phyloP scores from a whole-genome alignment of 495 filamentous ascomycete species.

The Aspergillus conjunctus region DNA sequence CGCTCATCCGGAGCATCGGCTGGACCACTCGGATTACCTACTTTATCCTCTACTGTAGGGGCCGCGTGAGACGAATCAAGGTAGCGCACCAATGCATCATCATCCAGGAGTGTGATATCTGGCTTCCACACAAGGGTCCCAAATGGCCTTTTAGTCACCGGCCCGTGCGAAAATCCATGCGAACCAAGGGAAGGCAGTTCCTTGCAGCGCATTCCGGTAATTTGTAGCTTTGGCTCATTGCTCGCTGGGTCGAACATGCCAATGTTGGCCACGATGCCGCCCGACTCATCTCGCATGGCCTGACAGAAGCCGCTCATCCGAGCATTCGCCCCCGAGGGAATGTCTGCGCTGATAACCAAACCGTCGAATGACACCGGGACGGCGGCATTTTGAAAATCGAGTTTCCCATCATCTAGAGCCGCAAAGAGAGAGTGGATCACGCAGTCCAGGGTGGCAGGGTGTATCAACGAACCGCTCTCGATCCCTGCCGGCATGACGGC shows the following conservation, averaged over 20 bases:
- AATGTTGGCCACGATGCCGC: neutral
- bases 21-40: neutral
- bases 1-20: neutral
- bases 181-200: neutral
- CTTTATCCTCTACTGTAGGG: neutral
- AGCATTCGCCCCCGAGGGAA: neutral
- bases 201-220: neutral
- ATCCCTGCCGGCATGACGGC: neutral
- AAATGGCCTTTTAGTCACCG: neutral
- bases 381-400: slow-evolving; percentile 3
- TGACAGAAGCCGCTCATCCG: neutral
- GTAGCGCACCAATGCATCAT: neutral
- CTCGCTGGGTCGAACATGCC: neutral
- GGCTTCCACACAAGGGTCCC: neutral
- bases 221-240: neutral
- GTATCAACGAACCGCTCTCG: neutral
- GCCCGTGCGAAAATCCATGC: neutral
- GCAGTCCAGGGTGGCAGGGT: neutral
- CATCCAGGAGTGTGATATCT: neutral
- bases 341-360: neutral
- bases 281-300: neutral
- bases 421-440: neutral
- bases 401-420: neutral
- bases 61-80: neutral
- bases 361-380: neutral